These are phyloP conservation scores for Hypocrella siamensis DNA, from an alignment of 2,329 filamentous ascomycete species.

Conservation along the genomic window DNA sequence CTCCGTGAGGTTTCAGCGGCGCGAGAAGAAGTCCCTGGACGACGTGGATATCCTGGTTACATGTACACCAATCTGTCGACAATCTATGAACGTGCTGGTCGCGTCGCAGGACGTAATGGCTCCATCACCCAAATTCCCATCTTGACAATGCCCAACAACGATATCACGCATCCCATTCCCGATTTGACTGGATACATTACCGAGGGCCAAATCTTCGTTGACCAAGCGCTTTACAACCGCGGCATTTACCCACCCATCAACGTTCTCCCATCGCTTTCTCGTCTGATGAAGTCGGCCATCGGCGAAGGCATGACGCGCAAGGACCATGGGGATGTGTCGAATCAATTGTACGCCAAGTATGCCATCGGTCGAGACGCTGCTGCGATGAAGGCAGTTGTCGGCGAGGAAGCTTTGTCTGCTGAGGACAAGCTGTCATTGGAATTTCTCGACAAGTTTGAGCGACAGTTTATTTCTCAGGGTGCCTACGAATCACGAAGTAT, in stretches of 20 bases:
- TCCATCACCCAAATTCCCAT: slow-evolving; percentile 99
- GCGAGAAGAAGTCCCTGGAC: slow-evolving; percentile 95
- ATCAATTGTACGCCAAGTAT: slow-evolving; percentile 99
- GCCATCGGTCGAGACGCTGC: slow-evolving; percentile 97
- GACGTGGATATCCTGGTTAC: slow-evolving; percentile 98
- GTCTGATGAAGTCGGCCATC: slow-evolving; percentile 99
- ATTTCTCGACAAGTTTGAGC: slow-evolving; percentile 97
- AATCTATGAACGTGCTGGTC: slow-evolving; percentile 97
- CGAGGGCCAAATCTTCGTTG: slow-evolving; percentile 95
- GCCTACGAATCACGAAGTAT: slow-evolving; percentile 86
- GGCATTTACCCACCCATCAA: slow-evolving; percentile 98
- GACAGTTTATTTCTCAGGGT: slow-evolving; percentile 82
- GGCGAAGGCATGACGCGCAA: slow-evolving; percentile 92
- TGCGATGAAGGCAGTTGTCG: slow-evolving; percentile 98
- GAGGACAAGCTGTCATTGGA: slow-evolving; percentile 97
- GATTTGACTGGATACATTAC: slow-evolving; percentile 99
- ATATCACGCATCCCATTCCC: slow-evolving; percentile 97
- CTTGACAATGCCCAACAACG: slow-evolving; percentile 98
- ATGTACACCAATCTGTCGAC: slow-evolving; percentile 99
- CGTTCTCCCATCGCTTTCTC: slow-evolving; percentile 90
- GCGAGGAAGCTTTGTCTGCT: slow-evolving; percentile 86
- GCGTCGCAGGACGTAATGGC: slow-evolving; percentile 90
- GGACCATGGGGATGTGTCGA: slow-evolving; percentile 96
- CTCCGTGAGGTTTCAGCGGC: slow-evolving; percentile 97
- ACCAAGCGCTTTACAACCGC: slow-evolving; percentile 87